Conservation (phyloP, 306 rosid species). For the Elaeagnus macrophylla region DNA sequence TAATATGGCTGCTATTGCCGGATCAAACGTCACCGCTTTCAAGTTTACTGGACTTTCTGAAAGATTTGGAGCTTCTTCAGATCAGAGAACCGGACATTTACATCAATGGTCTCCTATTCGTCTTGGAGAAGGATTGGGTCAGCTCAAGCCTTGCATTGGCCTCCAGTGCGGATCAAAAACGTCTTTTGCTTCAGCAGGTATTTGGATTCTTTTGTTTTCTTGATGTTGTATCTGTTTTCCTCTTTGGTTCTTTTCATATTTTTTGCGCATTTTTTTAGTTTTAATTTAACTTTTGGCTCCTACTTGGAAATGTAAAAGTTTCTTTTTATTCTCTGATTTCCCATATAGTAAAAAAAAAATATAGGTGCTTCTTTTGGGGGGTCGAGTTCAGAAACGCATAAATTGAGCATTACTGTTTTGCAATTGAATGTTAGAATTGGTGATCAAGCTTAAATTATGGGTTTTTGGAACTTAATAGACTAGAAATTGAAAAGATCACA, state of each 20-base stretch:
- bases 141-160: constrained; percentile 20
- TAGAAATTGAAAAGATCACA: not conserved
- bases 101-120: constrained; percentile 45
- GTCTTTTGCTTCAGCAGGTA: constrained; percentile 42
- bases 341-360: no score
- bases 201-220: not conserved
- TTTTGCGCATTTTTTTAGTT: no score
- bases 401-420: not conserved
- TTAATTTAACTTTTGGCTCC: no score
- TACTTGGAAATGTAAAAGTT: no score
- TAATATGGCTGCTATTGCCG: constrained; percentile 62
- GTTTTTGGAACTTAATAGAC: not conserved
- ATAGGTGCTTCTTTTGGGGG: not conserved
- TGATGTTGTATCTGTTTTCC: not conserved
- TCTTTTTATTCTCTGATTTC: no score
- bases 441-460: not conserved
- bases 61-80: constrained; percentile 18
- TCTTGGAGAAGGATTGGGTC: constrained; percentile 12
- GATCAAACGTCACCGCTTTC: constrained; percentile 45
- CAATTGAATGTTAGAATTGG: not conserved
- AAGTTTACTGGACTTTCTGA: constrained; percentile 27
- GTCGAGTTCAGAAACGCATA: not conserved
- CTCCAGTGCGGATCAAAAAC: constrained; percentile 39
- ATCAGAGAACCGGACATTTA: constrained; percentile 25
- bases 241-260: no score